A percentile compares a stretch with the other conserved stretches of the same genome.
These are phyloP conservation scores for Capsaspora owczarzaki DNA, from an alignment of 78 protist species.

Conservation along the genomic window DNA sequence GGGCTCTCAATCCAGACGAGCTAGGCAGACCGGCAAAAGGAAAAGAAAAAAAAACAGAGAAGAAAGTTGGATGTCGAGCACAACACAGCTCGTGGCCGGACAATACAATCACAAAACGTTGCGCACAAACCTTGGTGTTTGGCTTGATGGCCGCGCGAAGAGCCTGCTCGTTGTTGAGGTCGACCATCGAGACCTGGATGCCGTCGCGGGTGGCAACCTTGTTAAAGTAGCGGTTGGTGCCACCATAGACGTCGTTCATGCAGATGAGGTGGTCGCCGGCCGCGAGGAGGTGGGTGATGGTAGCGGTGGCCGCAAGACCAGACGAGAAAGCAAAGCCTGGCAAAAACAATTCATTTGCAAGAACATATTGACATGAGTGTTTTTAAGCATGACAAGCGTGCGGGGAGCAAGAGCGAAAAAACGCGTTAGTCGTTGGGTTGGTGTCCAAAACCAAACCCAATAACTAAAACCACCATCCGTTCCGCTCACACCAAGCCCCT, in stretches of 20 bases:
- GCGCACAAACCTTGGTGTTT: constrained; percentile 12
- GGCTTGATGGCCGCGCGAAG: constrained; percentile 19
- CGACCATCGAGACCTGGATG: constrained; percentile 42
- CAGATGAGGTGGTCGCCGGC: constrained; percentile 57
- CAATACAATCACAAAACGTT: too few species aligned
- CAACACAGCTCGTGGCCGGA: too few species aligned
- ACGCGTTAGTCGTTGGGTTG: too few species aligned
- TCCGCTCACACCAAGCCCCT: too few species aligned
- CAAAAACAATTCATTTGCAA: not conserved
- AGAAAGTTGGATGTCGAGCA: too few species aligned
- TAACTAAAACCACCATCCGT: too few species aligned
- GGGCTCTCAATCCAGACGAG: constrained; percentile 62
- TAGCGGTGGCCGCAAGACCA: constrained; percentile 54
- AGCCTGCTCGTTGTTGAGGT: constrained; percentile 23
- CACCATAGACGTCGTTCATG: constrained; percentile 64
- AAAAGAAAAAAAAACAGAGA: too few species aligned
- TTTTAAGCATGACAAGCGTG: too few species aligned
- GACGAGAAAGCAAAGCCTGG: constrained; percentile 58
- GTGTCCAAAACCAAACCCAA: too few species aligned
- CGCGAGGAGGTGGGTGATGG: not conserved
- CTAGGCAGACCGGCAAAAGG: too few species aligned
- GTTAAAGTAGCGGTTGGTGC: constrained; percentile 45
- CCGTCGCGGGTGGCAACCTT: not conserved
- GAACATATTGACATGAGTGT: not conserved
- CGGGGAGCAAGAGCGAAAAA: too few species aligned